Percentiles rank a stretch among this genome's conserved stretches.
These are phyloP conservation scores for Penicillium capsulatum DNA, from an alignment of 2,329 filamentous ascomycete species.

Conservation along the genomic window DNA sequence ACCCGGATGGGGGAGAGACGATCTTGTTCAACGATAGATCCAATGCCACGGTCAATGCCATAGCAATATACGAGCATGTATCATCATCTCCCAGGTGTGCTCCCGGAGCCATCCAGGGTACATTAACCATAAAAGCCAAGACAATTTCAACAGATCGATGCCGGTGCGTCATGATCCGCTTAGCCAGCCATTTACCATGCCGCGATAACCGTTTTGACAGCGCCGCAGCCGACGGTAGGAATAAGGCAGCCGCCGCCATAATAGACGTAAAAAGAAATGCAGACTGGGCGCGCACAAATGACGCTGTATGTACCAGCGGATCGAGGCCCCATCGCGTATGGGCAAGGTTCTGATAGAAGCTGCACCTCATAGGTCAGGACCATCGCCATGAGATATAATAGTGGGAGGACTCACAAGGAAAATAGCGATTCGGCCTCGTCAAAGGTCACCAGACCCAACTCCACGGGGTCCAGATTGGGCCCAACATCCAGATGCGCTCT, in stretches of 20 bases:
- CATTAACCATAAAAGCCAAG: constrained; percentile 69
- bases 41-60: constrained; percentile 64
- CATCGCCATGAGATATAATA: not conserved
- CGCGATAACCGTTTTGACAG: constrained; percentile 62
- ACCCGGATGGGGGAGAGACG: constrained; percentile 52
- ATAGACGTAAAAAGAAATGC: constrained; percentile 70
- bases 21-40: constrained; percentile 69
- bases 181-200: constrained; percentile 60
- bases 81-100: constrained; percentile 56
- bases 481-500: constrained; percentile 61
- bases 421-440: constrained; percentile 63
- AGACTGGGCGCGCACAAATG: constrained; percentile 64
- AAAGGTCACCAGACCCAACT: constrained; percentile 63
- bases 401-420: constrained; percentile 51
- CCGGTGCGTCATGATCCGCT: constrained; percentile 58
- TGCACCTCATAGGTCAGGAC: constrained; percentile 26
- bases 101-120: constrained; percentile 65
- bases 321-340: constrained; percentile 73
- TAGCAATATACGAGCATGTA: constrained; percentile 66
- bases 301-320: constrained; percentile 59
- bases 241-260: constrained; percentile 63
- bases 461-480: constrained; percentile 63
- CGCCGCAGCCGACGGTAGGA: constrained; percentile 60
- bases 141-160: constrained; percentile 70
- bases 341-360: constrained; percentile 65